These are phyloP conservation scores for Yamadazyma trypodendri DNA, from an alignment of 1,139 yeast genomes.

Conservation along the genomic window DNA sequence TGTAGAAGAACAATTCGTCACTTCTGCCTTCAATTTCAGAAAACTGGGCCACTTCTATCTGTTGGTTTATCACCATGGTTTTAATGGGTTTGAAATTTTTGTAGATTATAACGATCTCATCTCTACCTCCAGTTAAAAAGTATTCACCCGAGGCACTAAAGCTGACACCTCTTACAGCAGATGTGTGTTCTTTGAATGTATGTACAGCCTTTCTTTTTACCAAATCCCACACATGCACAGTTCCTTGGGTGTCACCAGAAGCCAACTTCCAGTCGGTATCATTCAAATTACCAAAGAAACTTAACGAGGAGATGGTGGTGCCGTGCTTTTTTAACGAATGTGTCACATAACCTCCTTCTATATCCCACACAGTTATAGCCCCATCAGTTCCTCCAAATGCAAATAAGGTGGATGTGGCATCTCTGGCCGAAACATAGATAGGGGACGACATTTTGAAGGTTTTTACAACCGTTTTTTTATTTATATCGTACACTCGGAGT, in stretches of 20 bases:
- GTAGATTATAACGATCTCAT: slow-evolving; percentile 70
- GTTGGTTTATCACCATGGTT: slow-evolving; percentile 73
- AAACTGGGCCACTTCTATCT: slow-evolving; percentile 81
- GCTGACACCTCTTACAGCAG: slow-evolving; percentile 85
- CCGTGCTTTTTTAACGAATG: slow-evolving; percentile 95
- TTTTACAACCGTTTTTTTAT: slow-evolving; percentile 47
- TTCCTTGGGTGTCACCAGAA: slow-evolving; percentile 87
- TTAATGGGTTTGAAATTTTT: slow-evolving; percentile 55
- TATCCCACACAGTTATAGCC: slow-evolving; percentile 86
- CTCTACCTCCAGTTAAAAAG: slow-evolving; percentile 86
- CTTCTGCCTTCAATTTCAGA: slow-evolving; percentile 28
- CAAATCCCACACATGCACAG: slow-evolving; percentile 86
- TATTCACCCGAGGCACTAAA: slow-evolving; percentile 53
- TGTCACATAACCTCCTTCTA: slow-evolving; percentile 83
- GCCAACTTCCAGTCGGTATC: slow-evolving; percentile 75
- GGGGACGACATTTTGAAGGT: slow-evolving; percentile 70
- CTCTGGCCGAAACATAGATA: slow-evolving; percentile 73
- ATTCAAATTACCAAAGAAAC: slow-evolving; percentile 71
- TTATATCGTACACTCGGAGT: slow-evolving; percentile 60
- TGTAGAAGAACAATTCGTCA: slow-evolving; percentile 43
- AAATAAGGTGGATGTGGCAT: slow-evolving; percentile 77
- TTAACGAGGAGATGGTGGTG: slow-evolving; percentile 78
- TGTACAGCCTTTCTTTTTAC: slow-evolving; percentile 69
- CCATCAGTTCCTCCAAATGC: slow-evolving; percentile 98
- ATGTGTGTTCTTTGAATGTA: slow-evolving; percentile 69